Evolutionary conservation across 495 filamentous ascomycete species (phyloP).

Genomic region (Xanthoparmelia taractica): DNA sequence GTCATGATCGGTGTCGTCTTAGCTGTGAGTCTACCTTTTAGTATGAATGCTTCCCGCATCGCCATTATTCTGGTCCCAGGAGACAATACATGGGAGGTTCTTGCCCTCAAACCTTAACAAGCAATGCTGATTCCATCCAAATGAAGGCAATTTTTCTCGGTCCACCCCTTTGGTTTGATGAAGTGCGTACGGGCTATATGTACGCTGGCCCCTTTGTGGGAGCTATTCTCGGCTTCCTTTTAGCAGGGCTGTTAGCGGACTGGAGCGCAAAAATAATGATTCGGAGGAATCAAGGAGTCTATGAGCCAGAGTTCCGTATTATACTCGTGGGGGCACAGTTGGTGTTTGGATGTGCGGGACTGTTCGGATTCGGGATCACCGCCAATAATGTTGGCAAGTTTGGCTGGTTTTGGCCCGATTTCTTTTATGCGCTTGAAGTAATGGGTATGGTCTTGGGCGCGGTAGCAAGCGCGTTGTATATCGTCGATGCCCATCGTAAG

Average conservation of each 20-base stretch:
- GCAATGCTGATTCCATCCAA: background rate
- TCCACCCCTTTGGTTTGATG: constrained; percentile 71
- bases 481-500: constrained; percentile 88
- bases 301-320: constrained; percentile 87
- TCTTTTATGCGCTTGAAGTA: constrained; percentile 71
- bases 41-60: background rate
- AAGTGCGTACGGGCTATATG: constrained; percentile 78
- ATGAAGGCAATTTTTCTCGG: constrained; percentile 60
- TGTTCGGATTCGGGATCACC: constrained; percentile 78
- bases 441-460: constrained; percentile 88
- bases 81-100: background rate
- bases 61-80: background rate
- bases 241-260: constrained; percentile 69
- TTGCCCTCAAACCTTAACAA: background rate
- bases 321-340: constrained; percentile 74
- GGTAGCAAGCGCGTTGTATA: constrained; percentile 77
- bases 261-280: constrained; percentile 64
- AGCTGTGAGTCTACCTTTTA: constrained; percentile 33
- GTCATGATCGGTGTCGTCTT: constrained; percentile 87
- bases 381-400: constrained; percentile 51
- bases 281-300: constrained; percentile 65
- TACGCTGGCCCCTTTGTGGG: constrained; percentile 85
- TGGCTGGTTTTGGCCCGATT: constrained; percentile 62
- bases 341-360: constrained; percentile 65
- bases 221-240: constrained; percentile 64